These are phyloP conservation scores for Penicillium crystallinum DNA, from an alignment of 495 filamentous ascomycete species.

Conservation along the genomic window DNA sequence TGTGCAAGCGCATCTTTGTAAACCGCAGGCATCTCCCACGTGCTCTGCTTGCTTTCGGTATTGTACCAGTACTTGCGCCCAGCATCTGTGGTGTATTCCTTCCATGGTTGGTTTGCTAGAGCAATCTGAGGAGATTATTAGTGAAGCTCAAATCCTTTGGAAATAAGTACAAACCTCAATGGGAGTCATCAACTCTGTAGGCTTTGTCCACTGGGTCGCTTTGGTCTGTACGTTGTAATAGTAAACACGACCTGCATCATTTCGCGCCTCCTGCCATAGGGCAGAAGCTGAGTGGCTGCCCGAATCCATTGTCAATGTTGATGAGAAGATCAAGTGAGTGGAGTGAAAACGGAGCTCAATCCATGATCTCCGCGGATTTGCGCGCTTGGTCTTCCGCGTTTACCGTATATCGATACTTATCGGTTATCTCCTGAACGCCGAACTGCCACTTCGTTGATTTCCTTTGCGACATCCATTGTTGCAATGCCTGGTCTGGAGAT, in stretches of 20 bases:
- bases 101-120: constrained; percentile 81
- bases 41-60: constrained; percentile 82
- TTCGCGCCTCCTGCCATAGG: constrained; percentile 79
- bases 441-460: constrained; percentile 16
- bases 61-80: constrained; percentile 95
- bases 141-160: constrained; percentile 1
- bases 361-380: constrained; percentile 27
- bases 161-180: constrained; percentile 61
- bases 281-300: constrained; percentile 49
- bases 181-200: constrained; percentile 79
- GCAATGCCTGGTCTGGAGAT: constrained; percentile 40
- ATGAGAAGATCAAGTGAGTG: constrained; percentile 2
- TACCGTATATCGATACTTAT: constrained; percentile 13
- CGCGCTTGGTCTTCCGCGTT: constrained; percentile 24
- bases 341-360: constrained; percentile 20
- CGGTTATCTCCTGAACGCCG: constrained; percentile 8
- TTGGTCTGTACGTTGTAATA: constrained; percentile 88
- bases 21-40: constrained; percentile 88
- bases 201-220: constrained; percentile 90
- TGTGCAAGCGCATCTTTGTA: constrained; percentile 68
- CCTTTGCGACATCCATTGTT: constrained; percentile 25
- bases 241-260: constrained; percentile 80
- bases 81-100: constrained; percentile 80
- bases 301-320: constrained; percentile 54
- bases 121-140: constrained; percentile 54